Percentiles rank a stretch among this genome's conserved stretches.
These are phyloP conservation scores for Sporobolomyces roseus DNA, from an alignment of 768 basidiomycete genomes.

Conservation along the genomic window DNA sequence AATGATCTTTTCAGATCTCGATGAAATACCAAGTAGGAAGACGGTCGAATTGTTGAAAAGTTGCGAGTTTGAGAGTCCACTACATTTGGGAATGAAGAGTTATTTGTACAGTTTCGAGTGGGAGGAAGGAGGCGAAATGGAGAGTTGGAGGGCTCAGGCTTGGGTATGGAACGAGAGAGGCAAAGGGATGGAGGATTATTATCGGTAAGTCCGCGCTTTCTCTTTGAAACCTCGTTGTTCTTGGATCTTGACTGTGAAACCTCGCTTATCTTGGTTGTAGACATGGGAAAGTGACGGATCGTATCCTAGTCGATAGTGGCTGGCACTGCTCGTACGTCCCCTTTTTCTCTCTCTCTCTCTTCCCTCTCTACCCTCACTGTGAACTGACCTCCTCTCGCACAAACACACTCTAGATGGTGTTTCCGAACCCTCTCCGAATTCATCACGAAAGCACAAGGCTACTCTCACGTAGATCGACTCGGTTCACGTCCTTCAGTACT, in stretches of 20 bases:
- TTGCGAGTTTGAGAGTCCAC: slow-evolving; percentile 57
- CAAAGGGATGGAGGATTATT: slow-evolving; percentile 51
- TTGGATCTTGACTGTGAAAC: background rate
- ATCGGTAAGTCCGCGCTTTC: slow-evolving; percentile 55
- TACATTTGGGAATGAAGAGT: slow-evolving; percentile 63
- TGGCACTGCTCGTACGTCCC: slow-evolving; percentile 57
- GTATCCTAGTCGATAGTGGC: slow-evolving; percentile 60
- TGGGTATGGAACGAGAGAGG: slow-evolving; percentile 60
- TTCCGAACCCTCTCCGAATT: slow-evolving; percentile 62
- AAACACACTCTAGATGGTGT: slow-evolving; percentile 54
- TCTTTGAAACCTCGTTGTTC: background rate
- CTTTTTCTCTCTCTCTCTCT: background rate
- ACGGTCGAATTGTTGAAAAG: slow-evolving; percentile 57
- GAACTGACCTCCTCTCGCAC: background rate
- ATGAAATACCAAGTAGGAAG: slow-evolving; percentile 60
- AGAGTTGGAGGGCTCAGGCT: slow-evolving; percentile 55
- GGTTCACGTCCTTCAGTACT: slow-evolving; percentile 53
- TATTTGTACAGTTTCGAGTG: slow-evolving; percentile 64
- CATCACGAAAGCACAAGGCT: slow-evolving; percentile 55
- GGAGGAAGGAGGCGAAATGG: slow-evolving; percentile 54
- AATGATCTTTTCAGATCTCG: slow-evolving; percentile 60
- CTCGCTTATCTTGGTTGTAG: background rate
- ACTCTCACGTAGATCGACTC: slow-evolving; percentile 63
- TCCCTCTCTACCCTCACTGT: background rate
- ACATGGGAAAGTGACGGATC: slow-evolving; percentile 36